Evolutionary conservation across 129 eudicot genomes (phyloP).

Genomic region (Arctium minus): DNA sequence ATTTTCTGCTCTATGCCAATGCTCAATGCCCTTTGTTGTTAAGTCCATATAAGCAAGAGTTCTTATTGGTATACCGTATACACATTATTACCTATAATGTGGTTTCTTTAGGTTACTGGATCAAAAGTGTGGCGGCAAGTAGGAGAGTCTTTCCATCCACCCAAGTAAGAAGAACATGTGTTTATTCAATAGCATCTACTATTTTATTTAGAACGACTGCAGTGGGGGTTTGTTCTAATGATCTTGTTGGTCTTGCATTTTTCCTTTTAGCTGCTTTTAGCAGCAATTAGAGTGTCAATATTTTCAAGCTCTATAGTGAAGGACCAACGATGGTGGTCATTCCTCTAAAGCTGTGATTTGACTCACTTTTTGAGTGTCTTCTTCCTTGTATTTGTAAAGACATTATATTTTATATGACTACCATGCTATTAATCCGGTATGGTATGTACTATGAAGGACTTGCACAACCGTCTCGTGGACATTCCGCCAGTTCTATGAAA

Average conservation of each 20-base stretch:
- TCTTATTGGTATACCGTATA: neutral
- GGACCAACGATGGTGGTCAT: neutral
- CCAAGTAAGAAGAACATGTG: slow-evolving; percentile 60
- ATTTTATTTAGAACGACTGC: neutral
- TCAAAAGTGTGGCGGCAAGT: slow-evolving; percentile 93
- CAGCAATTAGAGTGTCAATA: neutral
- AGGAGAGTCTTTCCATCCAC: slow-evolving; percentile 92
- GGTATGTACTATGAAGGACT: slow-evolving; percentile 53
- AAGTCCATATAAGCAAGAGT: neutral
- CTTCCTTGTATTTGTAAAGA: neutral
- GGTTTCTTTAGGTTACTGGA: slow-evolving; percentile 62
- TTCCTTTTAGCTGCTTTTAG: neutral
- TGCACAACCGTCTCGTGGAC: slow-evolving; percentile 98
- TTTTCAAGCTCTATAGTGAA: neutral
- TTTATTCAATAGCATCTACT: slow-evolving; percentile 1
- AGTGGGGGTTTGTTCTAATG: neutral
- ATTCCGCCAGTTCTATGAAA: slow-evolving; percentile 91
- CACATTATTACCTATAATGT: neutral
- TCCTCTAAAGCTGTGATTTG: neutral
- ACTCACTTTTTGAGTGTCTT: neutral
- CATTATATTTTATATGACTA: neutral
- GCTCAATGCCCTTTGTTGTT: neutral
- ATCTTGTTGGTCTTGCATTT: neutral
- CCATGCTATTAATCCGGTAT: slow-evolving; percentile 15
- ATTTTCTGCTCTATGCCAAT: neutral